Conservation (phyloP, 2,329 filamentous ascomycete species). For the Colletotrichum somersetense region DNA sequence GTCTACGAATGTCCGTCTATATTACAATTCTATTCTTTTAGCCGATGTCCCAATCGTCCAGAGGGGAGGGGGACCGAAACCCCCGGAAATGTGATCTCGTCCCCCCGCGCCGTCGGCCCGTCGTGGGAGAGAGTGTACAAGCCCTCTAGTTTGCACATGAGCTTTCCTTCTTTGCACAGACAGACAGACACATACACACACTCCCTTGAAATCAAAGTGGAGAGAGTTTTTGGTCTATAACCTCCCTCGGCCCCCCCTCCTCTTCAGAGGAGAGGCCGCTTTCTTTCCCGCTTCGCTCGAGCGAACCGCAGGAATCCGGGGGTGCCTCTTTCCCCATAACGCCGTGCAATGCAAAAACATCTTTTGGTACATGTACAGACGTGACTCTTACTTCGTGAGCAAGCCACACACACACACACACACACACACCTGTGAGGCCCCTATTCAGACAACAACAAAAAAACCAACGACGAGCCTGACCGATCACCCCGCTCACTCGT, state of each 20-base stretch:
- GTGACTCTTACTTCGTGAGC: neutral
- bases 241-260: neutral
- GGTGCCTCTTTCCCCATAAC: conserved; percentile 28
- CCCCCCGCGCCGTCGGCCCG: neutral
- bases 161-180: neutral
- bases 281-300: neutral
- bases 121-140: neutral
- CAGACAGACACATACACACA: neutral
- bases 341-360: conserved; percentile 42
- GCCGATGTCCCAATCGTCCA: neutral
- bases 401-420: neutral
- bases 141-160: neutral
- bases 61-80: neutral
- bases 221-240: conserved; percentile 26
- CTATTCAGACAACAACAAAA: conserved; percentile 12
- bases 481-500: conserved; percentile 55
- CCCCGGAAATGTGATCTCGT: neutral
- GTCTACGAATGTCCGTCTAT: conserved; percentile 25
- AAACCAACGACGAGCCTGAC: neutral
- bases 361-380: conserved; percentile 22
- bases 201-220: conserved; percentile 26
- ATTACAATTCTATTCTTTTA: conserved; percentile 23
- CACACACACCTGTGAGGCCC: conserved; percentile 1
- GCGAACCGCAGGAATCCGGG: neutral
- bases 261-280: neutral